These are phyloP conservation scores for Mycena capillaripes DNA, from an alignment of 768 basidiomycete species.

Conservation along the genomic window DNA sequence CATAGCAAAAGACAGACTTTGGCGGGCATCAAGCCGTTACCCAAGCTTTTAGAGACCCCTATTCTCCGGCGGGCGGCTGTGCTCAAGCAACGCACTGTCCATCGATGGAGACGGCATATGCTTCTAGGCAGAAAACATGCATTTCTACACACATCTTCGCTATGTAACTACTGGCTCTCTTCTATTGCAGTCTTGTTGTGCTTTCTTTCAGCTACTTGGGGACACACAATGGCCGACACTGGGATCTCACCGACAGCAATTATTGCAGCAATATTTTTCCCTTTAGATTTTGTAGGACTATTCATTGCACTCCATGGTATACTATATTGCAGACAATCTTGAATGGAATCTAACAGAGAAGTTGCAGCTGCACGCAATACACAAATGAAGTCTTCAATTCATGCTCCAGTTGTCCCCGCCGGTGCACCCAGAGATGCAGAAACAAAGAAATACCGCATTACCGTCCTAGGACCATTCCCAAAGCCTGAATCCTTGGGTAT, in stretches of 20 bases:
- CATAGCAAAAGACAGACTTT: neutral
- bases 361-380: neutral
- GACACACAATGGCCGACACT: neutral
- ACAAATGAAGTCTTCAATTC: slow-evolving; percentile 10
- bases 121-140: slow-evolving; percentile 7
- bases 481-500: neutral
- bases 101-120: slow-evolving; percentile 8
- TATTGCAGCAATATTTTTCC: neutral
- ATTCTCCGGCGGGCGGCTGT: slow-evolving; percentile 1
- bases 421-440: neutral
- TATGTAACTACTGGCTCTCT: slow-evolving; percentile 8
- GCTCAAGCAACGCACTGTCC: neutral
- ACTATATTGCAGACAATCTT: neutral
- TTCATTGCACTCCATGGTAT: neutral
- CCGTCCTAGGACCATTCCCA: slow-evolving; percentile 7
- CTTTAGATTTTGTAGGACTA: neutral
- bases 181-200: neutral
- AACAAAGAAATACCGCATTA: slow-evolving; percentile 16
- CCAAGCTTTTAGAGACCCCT: slow-evolving; percentile 3
- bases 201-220: slow-evolving; percentile 4
- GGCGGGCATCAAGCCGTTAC: neutral
- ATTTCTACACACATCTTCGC: neutral
- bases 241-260: neutral
- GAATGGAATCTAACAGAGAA: slow-evolving; percentile 8
- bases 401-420: neutral